These are phyloP conservation scores for Cylindrotheca closterium DNA, from an alignment of 108 stramenopile species.

Conservation along the genomic window DNA sequence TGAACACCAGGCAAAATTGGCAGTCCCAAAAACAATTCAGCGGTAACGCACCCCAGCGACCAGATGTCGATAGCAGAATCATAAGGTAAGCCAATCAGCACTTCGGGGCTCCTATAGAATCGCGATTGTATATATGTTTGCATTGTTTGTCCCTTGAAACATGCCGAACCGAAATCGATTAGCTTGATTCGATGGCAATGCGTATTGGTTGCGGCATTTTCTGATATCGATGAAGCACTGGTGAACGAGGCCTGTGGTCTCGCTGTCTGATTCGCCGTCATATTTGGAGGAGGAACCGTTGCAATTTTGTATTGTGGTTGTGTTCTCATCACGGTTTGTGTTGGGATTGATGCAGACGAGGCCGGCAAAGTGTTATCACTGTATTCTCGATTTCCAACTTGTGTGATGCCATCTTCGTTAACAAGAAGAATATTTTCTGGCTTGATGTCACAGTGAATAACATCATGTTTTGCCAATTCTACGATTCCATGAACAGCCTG, in stretches of 20 bases:
- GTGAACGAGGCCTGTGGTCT: background rate
- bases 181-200: constrained; percentile 70
- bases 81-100: constrained; percentile 89
- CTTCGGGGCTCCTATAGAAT: constrained; percentile 98
- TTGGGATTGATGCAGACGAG: background rate
- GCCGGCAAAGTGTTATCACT: background rate
- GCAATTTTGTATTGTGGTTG: background rate
- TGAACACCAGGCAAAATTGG: constrained; percentile 96
- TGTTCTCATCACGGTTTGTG: background rate
- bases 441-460: constrained; percentile 98
- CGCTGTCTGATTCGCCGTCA: background rate
- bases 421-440: constrained; percentile 97
- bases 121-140: constrained; percentile 98
- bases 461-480: constrained; percentile 61
- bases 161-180: constrained; percentile 98
- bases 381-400: constrained; percentile 20
- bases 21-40: constrained; percentile 93
- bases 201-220: constrained; percentile 1
- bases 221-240: constrained; percentile 1
- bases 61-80: constrained; percentile 98
- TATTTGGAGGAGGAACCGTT: too few relatives aligned
- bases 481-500: constrained; percentile 68
- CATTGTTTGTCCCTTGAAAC: constrained; percentile 83
- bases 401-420: constrained; percentile 39
- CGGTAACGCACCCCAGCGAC: constrained; percentile 94